A percentile compares a stretch with the other conserved stretches of the same genome.
Evolutionary conservation across 139 green algal species (phyloP).

Genomic region (Asterochloris sp.): DNA sequence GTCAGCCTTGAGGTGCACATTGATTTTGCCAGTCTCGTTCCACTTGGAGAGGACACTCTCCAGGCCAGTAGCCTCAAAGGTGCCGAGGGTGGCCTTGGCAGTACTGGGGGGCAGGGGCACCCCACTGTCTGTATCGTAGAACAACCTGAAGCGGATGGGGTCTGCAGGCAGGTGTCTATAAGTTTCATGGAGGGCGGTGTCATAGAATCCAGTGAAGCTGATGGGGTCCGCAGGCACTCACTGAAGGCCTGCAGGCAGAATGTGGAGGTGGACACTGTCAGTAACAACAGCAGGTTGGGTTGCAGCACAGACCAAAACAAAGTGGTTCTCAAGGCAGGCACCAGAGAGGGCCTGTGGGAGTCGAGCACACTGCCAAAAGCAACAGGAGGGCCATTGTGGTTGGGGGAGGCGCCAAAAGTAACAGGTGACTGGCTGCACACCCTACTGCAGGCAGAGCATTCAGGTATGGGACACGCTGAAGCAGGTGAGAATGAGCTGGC

Average conservation of each 20-base stretch:
- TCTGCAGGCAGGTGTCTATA: background rate
- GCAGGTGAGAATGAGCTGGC: too few species aligned
- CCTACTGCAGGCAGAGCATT: background rate
- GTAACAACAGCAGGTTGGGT: too few species aligned
- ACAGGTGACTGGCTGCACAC: background rate
- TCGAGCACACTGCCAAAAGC: too few species aligned
- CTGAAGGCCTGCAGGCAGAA: too few species aligned
- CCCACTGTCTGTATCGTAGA: conserved; percentile 48
- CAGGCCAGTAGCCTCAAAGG: conserved; percentile 41
- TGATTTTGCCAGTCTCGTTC: conserved; percentile 52
- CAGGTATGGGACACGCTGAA: background rate
- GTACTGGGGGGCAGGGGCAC: conserved; percentile 50
- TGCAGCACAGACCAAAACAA: too few species aligned
- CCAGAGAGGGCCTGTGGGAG: too few species aligned
- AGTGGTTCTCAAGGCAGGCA: too few species aligned
- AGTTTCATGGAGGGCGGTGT: too few species aligned
- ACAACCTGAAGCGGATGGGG: conserved; percentile 43
- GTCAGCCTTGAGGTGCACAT: conserved; percentile 61
- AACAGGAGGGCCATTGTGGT: background rate
- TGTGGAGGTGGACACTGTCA: too few species aligned
- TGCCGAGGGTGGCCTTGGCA: background rate
- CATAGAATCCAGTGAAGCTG: too few species aligned
- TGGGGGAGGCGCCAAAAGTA: background rate
- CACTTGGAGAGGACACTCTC: conserved; percentile 35
- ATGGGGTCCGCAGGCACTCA: too few species aligned